Conservation (phyloP, 2,329 filamentous ascomycete genomes). For the Colletotrichum somersetense region DNA sequence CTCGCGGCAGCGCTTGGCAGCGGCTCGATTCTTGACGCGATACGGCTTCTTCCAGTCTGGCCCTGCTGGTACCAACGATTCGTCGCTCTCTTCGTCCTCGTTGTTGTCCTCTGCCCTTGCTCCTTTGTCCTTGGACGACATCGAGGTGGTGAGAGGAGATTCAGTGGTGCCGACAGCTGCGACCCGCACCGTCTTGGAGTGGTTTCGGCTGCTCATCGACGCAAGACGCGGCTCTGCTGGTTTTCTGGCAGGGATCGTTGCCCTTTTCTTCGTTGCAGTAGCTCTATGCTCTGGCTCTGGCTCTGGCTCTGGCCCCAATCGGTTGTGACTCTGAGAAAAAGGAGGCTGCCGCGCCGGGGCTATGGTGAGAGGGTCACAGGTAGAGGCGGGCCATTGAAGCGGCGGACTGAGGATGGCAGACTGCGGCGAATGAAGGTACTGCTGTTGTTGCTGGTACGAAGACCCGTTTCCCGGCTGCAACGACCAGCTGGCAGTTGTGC, state of each 20-base stretch:
- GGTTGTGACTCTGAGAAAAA: neutral
- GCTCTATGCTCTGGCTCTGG: neutral
- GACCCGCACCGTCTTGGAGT: neutral
- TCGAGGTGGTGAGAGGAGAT: neutral
- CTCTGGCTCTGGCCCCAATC: no score
- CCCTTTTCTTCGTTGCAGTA: neutral
- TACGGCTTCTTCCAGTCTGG: conserved; percentile 15
- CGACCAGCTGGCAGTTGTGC: neutral
- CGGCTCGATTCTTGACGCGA: conserved; percentile 39
- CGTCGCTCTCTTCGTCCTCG: neutral
- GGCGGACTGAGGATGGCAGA: neutral
- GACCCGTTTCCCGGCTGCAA: neutral
- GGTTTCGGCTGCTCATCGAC: neutral
- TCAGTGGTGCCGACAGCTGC: neutral
- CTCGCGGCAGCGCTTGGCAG: conserved; percentile 40
- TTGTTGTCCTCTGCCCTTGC: neutral
- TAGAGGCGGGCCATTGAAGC: neutral
- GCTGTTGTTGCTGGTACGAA: neutral
- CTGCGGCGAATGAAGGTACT: neutral
- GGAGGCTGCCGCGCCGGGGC: neutral
- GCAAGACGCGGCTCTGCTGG: neutral
- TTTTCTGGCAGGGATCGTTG: neutral
- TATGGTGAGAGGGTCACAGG: neutral
- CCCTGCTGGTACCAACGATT: neutral
- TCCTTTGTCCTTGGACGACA: neutral